Evolutionary conservation across 1,139 yeast genomes (phyloP).

Genomic region (Maudiozyma humilis): DNA sequence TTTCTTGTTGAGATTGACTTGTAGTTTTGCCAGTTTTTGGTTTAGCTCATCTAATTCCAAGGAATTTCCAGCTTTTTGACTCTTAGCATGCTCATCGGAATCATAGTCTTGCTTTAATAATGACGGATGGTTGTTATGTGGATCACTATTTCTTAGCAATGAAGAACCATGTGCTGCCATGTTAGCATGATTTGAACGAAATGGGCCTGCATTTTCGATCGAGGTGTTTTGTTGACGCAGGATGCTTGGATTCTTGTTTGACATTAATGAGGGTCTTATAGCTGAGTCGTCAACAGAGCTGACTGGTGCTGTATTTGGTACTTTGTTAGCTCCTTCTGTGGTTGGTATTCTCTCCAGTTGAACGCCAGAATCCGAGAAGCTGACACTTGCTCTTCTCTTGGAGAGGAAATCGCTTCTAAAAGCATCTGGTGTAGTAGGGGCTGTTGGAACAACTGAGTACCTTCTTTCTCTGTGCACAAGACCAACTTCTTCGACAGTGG

Average conservation of each 20-base stretch:
- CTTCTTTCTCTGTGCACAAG: constrained; percentile 57
- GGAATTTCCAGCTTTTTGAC: constrained; percentile 2
- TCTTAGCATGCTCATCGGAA: neutral
- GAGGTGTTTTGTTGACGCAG: neutral
- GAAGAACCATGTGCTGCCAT: neutral
- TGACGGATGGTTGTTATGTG: neutral
- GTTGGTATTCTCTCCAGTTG: constrained; percentile 2
- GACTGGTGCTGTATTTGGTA: constrained; percentile 1
- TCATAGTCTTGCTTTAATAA: constrained; percentile 4
- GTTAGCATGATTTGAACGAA: constrained; percentile 2
- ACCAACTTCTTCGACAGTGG: constrained; percentile 53
- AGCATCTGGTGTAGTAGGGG: constrained; percentile 37
- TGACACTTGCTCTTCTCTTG: constrained; percentile 14
- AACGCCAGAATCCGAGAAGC: constrained; percentile 10
- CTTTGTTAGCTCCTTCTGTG: neutral
- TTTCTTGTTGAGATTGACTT: constrained; percentile 8
- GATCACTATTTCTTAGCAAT: neutral
- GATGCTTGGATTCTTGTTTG: neutral
- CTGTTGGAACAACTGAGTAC: constrained; percentile 67
- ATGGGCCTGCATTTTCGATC: constrained; percentile 1
- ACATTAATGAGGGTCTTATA: neutral
- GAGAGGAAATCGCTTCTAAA: constrained; percentile 17
- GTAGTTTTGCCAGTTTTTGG: constrained; percentile 27
- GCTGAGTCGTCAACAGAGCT: neutral
- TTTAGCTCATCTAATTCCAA: constrained; percentile 30